Percentiles rank a stretch among this genome's conserved stretches.
These are phyloP conservation scores for Taxawa tesnikishii DNA, from an alignment of 2,329 filamentous ascomycete genomes.

Conservation along the genomic window DNA sequence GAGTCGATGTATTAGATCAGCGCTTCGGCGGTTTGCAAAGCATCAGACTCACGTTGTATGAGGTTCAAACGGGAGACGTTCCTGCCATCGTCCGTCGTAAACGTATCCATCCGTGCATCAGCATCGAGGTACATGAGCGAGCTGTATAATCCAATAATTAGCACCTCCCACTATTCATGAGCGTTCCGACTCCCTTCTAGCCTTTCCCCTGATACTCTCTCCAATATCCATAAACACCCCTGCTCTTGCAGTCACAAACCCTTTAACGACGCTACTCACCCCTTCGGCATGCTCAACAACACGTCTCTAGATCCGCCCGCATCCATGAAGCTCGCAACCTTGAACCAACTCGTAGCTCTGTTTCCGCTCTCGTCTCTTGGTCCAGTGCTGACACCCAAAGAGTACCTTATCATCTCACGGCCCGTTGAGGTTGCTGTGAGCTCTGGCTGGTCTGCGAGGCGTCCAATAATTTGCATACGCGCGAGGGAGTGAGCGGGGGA, in stretches of 20 bases:
- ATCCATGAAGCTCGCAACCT: constrained; percentile 58
- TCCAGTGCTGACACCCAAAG: constrained; percentile 58
- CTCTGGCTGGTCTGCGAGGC: constrained; percentile 71
- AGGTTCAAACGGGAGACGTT: constrained; percentile 53
- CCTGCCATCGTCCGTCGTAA: constrained; percentile 59
- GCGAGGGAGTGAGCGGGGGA: constrained; percentile 53
- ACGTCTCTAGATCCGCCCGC: constrained; percentile 60
- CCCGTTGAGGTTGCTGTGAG: constrained; percentile 56
- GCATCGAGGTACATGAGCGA: constrained; percentile 74
- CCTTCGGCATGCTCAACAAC: constrained; percentile 65
- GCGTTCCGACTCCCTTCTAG: no score
- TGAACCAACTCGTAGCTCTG: constrained; percentile 75
- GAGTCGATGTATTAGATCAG: constrained; percentile 5
- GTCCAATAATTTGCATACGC: constrained; percentile 76
- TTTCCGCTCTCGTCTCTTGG: constrained; percentile 51
- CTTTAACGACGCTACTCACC: constrained; percentile 52
- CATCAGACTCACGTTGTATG: constrained; percentile 59
- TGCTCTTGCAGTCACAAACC: no score
- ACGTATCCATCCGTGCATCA: constrained; percentile 57
- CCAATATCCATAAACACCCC: no score
- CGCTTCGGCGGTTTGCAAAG: background rate
- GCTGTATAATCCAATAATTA: no score
- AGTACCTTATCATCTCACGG: constrained; percentile 63
- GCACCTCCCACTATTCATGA: no score
- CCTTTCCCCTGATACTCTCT: no score